Evolutionary conservation across 2,329 filamentous ascomycete species (phyloP), one percentile per base, ranked within the genome.

Genomic region (Madurella mycetomatis): DNA sequence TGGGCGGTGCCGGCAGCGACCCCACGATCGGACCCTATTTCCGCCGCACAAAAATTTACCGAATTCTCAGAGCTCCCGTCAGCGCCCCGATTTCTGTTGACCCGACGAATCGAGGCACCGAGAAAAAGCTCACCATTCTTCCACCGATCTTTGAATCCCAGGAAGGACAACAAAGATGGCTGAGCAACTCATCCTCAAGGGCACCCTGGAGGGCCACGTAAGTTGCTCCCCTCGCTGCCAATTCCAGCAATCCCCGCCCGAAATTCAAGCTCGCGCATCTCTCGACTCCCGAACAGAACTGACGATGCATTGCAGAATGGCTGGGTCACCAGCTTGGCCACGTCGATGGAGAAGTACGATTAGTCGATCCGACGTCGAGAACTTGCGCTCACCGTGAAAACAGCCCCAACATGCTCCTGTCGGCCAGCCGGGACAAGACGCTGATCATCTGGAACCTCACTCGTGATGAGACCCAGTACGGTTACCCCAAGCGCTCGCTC

Each of bases 361-460:
- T 51, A 52, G 49, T 49, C 47, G 51, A 48, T 57, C 59, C 55
- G 43, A n/a, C 37, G 34, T 48, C 46, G 57, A 62, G 57, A 47
- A 58, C 54, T 53, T 58, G 50, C 56, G 67, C 65, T 64, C 58
- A 66, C 61, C 60, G 54, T 62, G 55, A 47, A 39, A 57, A 60
- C 67, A 84, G 90, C 88, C 94, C 94, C 73, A 97, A 99, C 85
- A 97, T 99, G 92, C 92, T 99, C 76, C 86, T 99, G 71, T 99
- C 94, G 67, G 92, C 83, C 72, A 90, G 85, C 75, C 91, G 94
- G 81, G 94, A 99, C 85, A 96, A 97, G 88, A 90, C 89, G 68
- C 83, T 99, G 76, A 99, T 99, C 82, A 95, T 99, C 86, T 99
- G 94, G 94, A 96, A 96, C 85, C 85, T 99, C 72, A 97, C 94